Percentiles rank a stretch among this genome's conserved stretches.
These are phyloP conservation scores for Globisporangium spinosum DNA, from an alignment of 352 stramenopile species.

Conservation along the genomic window DNA sequence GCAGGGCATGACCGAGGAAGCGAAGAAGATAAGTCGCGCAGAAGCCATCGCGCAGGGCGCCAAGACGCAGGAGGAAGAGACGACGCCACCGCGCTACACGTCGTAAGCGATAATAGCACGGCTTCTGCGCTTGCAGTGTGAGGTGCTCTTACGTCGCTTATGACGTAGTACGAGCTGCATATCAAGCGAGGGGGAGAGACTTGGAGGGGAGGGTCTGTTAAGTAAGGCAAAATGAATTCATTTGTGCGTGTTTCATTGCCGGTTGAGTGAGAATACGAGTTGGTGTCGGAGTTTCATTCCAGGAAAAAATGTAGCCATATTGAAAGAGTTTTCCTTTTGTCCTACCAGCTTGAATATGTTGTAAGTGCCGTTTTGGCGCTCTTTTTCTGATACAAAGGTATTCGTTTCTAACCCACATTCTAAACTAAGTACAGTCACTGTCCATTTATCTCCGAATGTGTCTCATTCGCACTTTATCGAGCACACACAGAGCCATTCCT, in stretches of 20 bases:
- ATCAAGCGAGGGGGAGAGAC: not conserved
- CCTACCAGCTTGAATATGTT: no score
- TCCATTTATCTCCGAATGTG: not conserved
- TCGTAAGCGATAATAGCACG: not conserved
- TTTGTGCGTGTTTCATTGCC: no score
- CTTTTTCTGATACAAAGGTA: no score
- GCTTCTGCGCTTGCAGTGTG: not conserved
- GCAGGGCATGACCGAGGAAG: conserved; percentile 35
- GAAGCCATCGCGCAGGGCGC: conserved; percentile 55
- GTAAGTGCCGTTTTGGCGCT: no score
- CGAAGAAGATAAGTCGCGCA: conserved; percentile 31
- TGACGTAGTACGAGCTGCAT: not conserved
- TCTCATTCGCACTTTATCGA: conserved; percentile 5
- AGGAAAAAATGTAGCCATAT: no score
- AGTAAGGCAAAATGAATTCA: not conserved
- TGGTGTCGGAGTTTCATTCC: no score
- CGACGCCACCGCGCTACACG: conserved; percentile 40
- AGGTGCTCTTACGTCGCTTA: no score
- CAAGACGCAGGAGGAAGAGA: conserved; percentile 67
- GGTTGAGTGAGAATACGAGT: no score
- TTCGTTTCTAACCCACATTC: not conserved
- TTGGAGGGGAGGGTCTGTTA: not conserved
- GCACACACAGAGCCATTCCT: not conserved
- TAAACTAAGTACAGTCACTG: not conserved
- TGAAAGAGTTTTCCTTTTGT: no score